Base-by-base conservation (phyloP, 495 filamentous ascomycete genomes). In the Xylaria venustula region DNA sequence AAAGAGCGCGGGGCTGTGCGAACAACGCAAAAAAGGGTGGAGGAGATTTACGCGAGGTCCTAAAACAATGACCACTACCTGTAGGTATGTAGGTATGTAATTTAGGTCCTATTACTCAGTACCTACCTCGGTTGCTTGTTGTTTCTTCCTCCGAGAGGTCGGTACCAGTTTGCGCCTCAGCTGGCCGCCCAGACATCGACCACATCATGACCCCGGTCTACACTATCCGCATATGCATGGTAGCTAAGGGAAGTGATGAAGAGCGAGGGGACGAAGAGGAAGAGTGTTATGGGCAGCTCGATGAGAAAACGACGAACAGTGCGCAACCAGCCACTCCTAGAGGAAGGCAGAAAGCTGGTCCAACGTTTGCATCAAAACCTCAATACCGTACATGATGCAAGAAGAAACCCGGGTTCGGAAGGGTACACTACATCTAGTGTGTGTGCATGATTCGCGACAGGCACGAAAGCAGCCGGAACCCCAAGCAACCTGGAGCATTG, bases 321-420 rank as follows among this genome's bases (percentile, higher is more conserved):
- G 20, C 14, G 26, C 37, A 40, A 22, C 40, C 15, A 44, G 19
- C 15, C 15, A 23, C 22, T 23, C 40, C 22, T 25, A 25, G 19
- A 14, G 45, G 23, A 17, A 30, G 56, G 19, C 8, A 22, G 26
- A n/a, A n/a, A 3, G 40, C 12, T 42, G 12, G n/a, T 25, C 25
- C 37, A 42, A 52, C 52, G 46, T 44, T 30, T n/a, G 15, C 23
- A 25, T 46, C 48, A 41, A 50, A 22, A n/a, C 32, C 9, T 22
- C 30, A 40, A 44, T n/a, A n/a, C n/a, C n/a, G n/a, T 53, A 60
- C 48, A 60, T 51, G 57, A 60, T 34, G 57, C 58, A 60, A 30
- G 25, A 60, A 11, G 45, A 25, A 47, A 60, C 20, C 57, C 48
- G 48, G 47, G 41, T 34, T 60, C 57, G 57, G 57, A 45, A 41